A percentile compares a stretch with the other conserved stretches of the same genome.
Conservation (phyloP, 768 basidiomycete species). For the Pleurotus giganteus region DNA sequence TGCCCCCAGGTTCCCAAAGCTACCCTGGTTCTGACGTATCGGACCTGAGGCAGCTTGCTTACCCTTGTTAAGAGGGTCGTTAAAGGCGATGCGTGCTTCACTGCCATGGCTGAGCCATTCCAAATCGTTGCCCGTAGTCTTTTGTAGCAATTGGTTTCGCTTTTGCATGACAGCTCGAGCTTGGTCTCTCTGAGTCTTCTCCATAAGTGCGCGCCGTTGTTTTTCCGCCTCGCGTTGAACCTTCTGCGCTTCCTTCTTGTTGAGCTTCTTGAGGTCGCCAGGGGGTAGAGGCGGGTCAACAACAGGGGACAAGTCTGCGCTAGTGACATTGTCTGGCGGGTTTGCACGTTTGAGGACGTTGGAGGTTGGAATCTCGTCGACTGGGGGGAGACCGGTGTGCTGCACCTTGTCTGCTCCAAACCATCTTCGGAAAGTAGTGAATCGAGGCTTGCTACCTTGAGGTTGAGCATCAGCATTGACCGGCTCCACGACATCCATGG, state of each 20-base stretch:
- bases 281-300: slow-evolving; percentile 33
- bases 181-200: slow-evolving; percentile 79
- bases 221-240: slow-evolving; percentile 80
- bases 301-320: slow-evolving; percentile 53
- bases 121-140: slow-evolving; percentile 50
- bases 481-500: slow-evolving; percentile 18
- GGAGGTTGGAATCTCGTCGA: slow-evolving; percentile 66
- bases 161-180: slow-evolving; percentile 92
- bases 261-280: slow-evolving; percentile 66
- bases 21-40: slow-evolving; percentile 55
- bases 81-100: slow-evolving; percentile 40
- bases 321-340: slow-evolving; percentile 73
- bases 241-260: slow-evolving; percentile 81
- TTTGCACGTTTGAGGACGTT: slow-evolving; percentile 72
- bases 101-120: slow-evolving; percentile 57
- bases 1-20: slow-evolving; percentile 33
- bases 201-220: slow-evolving; percentile 73
- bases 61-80: slow-evolving; percentile 38
- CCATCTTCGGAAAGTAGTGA: slow-evolving; percentile 59
- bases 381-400: slow-evolving; percentile 60
- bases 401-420: slow-evolving; percentile 75
- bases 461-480: slow-evolving; percentile 26
- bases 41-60: slow-evolving; percentile 61
- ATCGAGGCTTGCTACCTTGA: slow-evolving; percentile 53
- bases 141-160: slow-evolving; percentile 71